Evolutionary conservation across 2,329 filamentous ascomycete species (phyloP), one percentile per base, ranked within the genome.

Genomic region (Cytospora mali): DNA sequence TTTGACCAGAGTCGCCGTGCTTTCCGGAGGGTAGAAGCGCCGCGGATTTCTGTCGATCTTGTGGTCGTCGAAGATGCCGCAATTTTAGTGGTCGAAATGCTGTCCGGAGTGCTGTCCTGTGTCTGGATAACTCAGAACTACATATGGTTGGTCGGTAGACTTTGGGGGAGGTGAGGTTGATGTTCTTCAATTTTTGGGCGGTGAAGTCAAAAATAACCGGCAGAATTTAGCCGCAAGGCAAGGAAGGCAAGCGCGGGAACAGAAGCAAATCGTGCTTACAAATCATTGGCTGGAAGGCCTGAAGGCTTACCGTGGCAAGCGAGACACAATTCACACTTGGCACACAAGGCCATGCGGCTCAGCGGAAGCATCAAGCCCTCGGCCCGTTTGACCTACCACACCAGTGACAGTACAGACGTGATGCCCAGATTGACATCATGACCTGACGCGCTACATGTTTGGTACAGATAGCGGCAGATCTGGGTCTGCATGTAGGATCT

Each of bases 121-220:
- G 21, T 35, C 28, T 27, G 50, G 10, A 31, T n/a, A 31, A 10
- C 18, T 13, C 31, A 21, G 39, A 39, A 23, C n/a, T n/a, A 23
- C 4, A 13, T 46, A 21, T 48, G 49, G 13, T 46, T 27, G 31
- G 11, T 10, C 35, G 33, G 33, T 16, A 16, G 33, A 16, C 33
- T 3, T 21, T 46, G n/a, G 27, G 35, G 10, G 21, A 29, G 53
- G 39, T 42, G 50, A 54, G 28, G 58, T 49, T 23, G 39, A 27
- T 60, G 48, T 42, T 60, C 58, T 49, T 31, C 58, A 60, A 60
- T 60, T 60, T 46, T 60, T 54, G 50, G 58, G 58, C 58, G 58
- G 58, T 60, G 27, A 60, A 29, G 50, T 11, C 21, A 2, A 5
- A 29, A 21, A 48, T 60, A 35, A 10, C 35, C 21, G 58, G 58